These are phyloP conservation scores for Vaccinium myrtillus DNA, from an alignment of 148 eudicot species.

Conservation along the genomic window DNA sequence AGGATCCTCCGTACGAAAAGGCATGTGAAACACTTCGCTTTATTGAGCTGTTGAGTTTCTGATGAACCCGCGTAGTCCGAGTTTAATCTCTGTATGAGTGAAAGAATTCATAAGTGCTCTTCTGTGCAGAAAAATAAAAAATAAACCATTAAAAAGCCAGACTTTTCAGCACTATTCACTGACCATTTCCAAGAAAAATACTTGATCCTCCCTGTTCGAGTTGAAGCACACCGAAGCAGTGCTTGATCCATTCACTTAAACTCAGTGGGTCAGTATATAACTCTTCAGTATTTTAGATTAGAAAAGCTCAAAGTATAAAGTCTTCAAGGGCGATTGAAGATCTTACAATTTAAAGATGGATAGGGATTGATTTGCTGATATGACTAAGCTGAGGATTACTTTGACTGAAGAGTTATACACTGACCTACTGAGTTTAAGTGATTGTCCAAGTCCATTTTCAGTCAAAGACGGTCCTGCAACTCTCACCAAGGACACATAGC, in stretches of 20 bases:
- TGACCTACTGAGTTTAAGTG: not conserved
- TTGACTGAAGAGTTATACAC: not conserved
- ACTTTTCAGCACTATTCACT: not conserved
- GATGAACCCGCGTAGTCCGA: not conserved
- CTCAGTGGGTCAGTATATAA: not conserved
- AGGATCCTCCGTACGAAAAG: not conserved
- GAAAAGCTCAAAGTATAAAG: not conserved
- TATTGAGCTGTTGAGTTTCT: not conserved
- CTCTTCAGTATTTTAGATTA: not conserved
- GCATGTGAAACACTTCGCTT: not conserved
- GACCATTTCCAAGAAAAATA: not conserved
- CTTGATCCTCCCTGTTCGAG: not conserved
- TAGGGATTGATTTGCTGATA: not conserved
- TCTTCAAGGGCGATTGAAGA: not conserved
- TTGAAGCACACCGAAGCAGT: not conserved
- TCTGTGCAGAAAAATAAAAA: not conserved
- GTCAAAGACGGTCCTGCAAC: not conserved
- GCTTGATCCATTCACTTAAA: not conserved
- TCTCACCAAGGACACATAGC: not conserved
- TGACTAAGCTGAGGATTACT: not conserved
- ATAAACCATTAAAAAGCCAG: not conserved
- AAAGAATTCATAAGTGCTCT: not conserved
- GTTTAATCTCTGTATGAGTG: not conserved
- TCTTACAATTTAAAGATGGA: not conserved
- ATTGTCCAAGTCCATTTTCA: not conserved